Evolutionary conservation across 2,329 filamentous ascomycete genomes (phyloP).

Genomic region (Dactylellina drechsleri): DNA sequence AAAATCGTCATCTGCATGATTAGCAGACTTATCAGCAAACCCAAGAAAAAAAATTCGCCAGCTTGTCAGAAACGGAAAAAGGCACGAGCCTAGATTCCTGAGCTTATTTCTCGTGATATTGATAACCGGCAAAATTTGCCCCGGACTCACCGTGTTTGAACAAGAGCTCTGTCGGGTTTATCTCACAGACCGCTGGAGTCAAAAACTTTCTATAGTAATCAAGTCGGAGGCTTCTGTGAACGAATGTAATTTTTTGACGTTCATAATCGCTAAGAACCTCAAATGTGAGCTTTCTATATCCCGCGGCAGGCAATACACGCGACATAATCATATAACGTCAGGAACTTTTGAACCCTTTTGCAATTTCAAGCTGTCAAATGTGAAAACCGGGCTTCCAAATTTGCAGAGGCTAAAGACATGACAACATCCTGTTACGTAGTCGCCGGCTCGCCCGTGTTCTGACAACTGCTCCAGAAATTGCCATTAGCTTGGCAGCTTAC

Average conservation of each 20-base stretch:
- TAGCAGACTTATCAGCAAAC: constrained; percentile 30
- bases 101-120: constrained; percentile 31
- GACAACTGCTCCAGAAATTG: constrained; percentile 47
- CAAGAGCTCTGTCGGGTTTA: constrained; percentile 11
- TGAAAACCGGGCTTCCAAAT: constrained; percentile 54
- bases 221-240: no score
- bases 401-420: constrained; percentile 35
- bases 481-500: constrained; percentile 45
- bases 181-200: no score
- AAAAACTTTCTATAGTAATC: no score
- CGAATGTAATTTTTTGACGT: no score
- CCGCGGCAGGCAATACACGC: constrained; percentile 25
- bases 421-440: constrained; percentile 55
- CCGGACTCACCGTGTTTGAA: constrained; percentile 15
- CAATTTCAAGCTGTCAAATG: constrained; percentile 48
- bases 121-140: constrained; percentile 38
- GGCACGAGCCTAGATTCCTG: constrained; percentile 9
- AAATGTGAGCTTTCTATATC: not conserved
- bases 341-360: constrained; percentile 33
- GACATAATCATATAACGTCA: constrained; percentile 16
- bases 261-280: not conserved
- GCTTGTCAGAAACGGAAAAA: not conserved
- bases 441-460: constrained; percentile 52
- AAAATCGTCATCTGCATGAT: constrained; percentile 24
- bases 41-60: not conserved